Conservation (phyloP, 345 rosid genomes). For the Eucalyptus paniculata region DNA sequence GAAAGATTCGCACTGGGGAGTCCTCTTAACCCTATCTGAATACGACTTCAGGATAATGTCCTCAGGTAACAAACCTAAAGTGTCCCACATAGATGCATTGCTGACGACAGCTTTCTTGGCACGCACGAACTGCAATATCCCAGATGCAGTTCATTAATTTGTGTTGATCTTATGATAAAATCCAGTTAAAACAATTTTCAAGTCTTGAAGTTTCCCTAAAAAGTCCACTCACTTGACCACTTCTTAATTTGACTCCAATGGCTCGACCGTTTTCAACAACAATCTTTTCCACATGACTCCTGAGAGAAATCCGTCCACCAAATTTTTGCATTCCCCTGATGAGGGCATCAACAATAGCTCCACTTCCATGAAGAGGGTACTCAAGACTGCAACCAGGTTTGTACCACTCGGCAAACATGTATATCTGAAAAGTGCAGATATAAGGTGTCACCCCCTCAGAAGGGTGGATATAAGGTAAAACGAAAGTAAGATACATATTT, state of each 20-base stretch:
- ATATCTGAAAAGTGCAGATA: constrained; percentile 36
- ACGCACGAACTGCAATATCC: constrained; percentile 46
- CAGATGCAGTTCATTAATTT: not conserved
- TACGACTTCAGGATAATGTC: constrained; percentile 57
- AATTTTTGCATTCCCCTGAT: constrained; percentile 79
- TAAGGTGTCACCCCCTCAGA: not conserved
- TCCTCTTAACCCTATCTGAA: constrained; percentile 25
- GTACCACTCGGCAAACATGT: constrained; percentile 98
- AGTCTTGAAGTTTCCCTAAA: not conserved
- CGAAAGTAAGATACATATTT: not conserved
- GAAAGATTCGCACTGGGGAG: constrained; percentile 85
- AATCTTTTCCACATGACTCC: constrained; percentile 71
- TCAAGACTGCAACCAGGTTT: constrained; percentile 82
- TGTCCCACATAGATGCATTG: constrained; percentile 96
- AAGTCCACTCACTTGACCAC: constrained; percentile 64
- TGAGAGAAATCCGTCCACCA: constrained; percentile 58
- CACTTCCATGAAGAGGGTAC: constrained; percentile 80
- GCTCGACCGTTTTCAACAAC: constrained; percentile 70
- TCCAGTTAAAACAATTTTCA: not conserved
- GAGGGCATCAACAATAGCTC: constrained; percentile 75
- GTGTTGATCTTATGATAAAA: not conserved
- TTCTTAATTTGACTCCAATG: constrained; percentile 65
- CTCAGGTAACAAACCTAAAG: constrained; percentile 50
- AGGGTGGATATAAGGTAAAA: not conserved
- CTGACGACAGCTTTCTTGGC: constrained; percentile 88